Evolutionary conservation across 2,329 filamentous ascomycete genomes (phyloP).

Genomic region (Nothomitra cinnamomea): DNA sequence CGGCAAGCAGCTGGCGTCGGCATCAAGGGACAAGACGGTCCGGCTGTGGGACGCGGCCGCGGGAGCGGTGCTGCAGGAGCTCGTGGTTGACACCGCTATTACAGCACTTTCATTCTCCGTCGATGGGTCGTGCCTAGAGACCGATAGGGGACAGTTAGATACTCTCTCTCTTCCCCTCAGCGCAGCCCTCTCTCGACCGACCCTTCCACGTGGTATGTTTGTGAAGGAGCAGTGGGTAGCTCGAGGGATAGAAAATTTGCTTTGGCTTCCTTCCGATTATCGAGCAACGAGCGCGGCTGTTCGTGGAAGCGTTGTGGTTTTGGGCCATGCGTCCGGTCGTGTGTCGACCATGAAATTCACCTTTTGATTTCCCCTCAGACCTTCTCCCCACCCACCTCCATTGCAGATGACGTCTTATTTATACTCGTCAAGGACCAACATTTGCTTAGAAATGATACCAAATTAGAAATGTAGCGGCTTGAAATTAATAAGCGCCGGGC

Average conservation of each 20-base stretch:
- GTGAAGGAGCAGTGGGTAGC: background rate
- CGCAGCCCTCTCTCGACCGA: background rate
- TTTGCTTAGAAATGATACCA: background rate
- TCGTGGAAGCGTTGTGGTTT: background rate
- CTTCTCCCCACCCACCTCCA: background rate
- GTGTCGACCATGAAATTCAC: constrained; percentile 1
- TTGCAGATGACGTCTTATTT: background rate
- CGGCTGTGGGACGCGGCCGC: background rate
- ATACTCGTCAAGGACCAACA: background rate
- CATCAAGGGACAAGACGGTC: too few species aligned
- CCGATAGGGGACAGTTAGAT: background rate
- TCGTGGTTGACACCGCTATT: background rate
- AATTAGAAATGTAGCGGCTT: background rate
- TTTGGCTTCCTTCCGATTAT: background rate
- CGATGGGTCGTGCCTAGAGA: background rate
- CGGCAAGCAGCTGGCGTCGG: constrained; percentile 2
- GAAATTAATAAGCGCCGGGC: too few species aligned
- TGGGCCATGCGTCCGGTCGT: background rate
- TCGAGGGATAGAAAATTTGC: background rate
- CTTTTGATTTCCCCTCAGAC: background rate
- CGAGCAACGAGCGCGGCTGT: background rate
- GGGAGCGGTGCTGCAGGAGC: background rate
- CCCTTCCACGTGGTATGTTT: background rate
- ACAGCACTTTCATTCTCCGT: background rate
- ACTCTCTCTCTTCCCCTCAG: background rate